These are phyloP conservation scores for Dryadomyces quercus-mongolicae DNA, from an alignment of 2,329 filamentous ascomycete species.

Conservation along the genomic window DNA sequence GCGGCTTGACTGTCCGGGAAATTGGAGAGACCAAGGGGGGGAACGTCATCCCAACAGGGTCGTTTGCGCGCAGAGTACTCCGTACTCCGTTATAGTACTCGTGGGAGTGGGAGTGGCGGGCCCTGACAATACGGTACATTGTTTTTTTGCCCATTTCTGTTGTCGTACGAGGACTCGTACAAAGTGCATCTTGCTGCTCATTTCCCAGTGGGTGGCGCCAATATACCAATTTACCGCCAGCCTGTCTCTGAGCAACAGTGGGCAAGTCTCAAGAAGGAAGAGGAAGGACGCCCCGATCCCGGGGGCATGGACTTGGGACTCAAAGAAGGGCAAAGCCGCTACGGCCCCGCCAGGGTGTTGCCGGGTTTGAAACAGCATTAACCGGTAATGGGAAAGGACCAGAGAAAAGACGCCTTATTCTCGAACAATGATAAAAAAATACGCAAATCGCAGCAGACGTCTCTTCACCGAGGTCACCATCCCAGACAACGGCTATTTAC, in stretches of 20 bases:
- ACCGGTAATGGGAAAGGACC: conserved; percentile 8
- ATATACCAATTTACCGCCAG: too few species aligned
- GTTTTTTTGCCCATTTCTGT: too few species aligned
- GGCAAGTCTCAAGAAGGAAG: background rate
- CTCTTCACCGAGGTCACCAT: too few species aligned
- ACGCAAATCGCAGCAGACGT: background rate
- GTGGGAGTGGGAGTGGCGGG: background rate
- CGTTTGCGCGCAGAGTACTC: too few species aligned
- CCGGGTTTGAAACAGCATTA: conserved; percentile 7
- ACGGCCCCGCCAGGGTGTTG: conserved; percentile 12
- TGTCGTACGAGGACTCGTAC: background rate
- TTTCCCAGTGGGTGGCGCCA: too few species aligned
- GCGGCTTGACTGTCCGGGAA: too few species aligned
- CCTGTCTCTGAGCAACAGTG: background rate
- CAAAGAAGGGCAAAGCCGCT: conserved; percentile 10
- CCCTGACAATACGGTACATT: too few species aligned
- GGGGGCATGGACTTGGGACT: conserved; percentile 22
- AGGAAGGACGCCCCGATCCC: conserved; percentile 12
- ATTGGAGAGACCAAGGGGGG: too few species aligned
- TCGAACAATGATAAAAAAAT: conserved; percentile 1
- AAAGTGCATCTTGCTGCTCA: background rate
- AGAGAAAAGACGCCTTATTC: conserved; percentile 1
- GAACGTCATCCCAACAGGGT: too few species aligned
- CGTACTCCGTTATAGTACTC: background rate
- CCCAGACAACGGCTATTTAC: too few species aligned